Percentiles rank a stretch among this genome's conserved stretches.
These are phyloP conservation scores for Metarhizium robertsii DNA, from an alignment of 2,329 filamentous ascomycete genomes.

Conservation along the genomic window DNA sequence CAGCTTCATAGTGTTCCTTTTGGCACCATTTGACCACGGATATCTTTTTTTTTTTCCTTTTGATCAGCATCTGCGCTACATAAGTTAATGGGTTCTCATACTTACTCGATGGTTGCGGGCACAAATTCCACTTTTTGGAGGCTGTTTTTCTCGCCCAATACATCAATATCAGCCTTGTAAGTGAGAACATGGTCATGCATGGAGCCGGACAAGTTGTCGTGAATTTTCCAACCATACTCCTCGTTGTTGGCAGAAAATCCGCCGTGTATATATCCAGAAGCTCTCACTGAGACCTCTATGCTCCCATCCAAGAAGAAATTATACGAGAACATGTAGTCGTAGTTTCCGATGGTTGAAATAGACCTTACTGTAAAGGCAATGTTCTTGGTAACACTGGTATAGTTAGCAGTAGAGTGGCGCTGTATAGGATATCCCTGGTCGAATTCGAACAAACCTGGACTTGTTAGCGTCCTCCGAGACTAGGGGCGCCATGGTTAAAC, in stretches of 20 bases:
- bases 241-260: constrained; percentile 35
- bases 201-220: constrained; percentile 35
- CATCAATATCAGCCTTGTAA: constrained; percentile 45
- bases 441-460: constrained; percentile 36
- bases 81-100: constrained; percentile 6
- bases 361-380: constrained; percentile 35
- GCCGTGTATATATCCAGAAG: constrained; percentile 44
- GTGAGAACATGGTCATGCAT: constrained; percentile 49
- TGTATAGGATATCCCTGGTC: constrained; percentile 39
- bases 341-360: constrained; percentile 44
- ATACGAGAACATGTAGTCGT: constrained; percentile 43
- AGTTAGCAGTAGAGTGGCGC: constrained; percentile 33
- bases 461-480: background rate
- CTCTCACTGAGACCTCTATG: constrained; percentile 40
- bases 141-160: constrained; percentile 37
- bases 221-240: constrained; percentile 41
- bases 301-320: constrained; percentile 41
- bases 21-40: constrained; percentile 34
- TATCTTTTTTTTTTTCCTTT: background rate
- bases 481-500: background rate
- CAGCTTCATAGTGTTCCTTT: constrained; percentile 42
- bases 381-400: constrained; percentile 37
- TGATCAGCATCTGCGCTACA: too few relatives aligned
- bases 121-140: constrained; percentile 26
- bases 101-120: constrained; percentile 25